These are phyloP conservation scores for Cyberlindnera nakhonratchasimensis DNA, from an alignment of 805 yeast genomes.

Conservation along the genomic window DNA sequence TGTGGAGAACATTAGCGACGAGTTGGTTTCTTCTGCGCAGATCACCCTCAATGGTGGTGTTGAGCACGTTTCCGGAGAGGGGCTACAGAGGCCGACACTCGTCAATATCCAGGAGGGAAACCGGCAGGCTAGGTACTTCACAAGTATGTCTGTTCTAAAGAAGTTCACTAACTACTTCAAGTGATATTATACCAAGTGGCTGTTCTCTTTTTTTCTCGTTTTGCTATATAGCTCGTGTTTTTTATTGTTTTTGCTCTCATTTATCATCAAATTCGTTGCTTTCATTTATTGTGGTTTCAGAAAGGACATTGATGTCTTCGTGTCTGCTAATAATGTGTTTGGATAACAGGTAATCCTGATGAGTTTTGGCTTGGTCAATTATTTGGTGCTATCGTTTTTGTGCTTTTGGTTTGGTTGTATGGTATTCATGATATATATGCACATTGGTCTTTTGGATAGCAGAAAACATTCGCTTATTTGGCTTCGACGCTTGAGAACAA, in stretches of 20 bases:
- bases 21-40: slow-evolving; percentile 21
- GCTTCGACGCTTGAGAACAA: no score
- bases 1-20: slow-evolving; percentile 15
- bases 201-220: background rate
- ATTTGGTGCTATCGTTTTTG: slow-evolving; percentile 1
- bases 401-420: background rate
- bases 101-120: slow-evolving; percentile 20
- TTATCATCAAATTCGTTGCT: background rate
- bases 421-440: no score
- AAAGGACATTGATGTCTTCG: background rate
- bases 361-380: no score
- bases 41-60: slow-evolving; percentile 19
- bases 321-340: background rate
- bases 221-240: background rate
- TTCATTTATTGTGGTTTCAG: background rate
- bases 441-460: no score
- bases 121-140: slow-evolving; percentile 22
- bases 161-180: slow-evolving; percentile 27
- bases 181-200: slow-evolving; percentile 10
- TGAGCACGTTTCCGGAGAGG: background rate
- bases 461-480: background rate
- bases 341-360: no score
- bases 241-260: slow-evolving; percentile 1
- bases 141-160: slow-evolving; percentile 26
- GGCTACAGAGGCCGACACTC: slow-evolving; percentile 3